Base-by-base conservation (phyloP, 1,284 basidiomycete species). In the Mycena sp. region DNA sequence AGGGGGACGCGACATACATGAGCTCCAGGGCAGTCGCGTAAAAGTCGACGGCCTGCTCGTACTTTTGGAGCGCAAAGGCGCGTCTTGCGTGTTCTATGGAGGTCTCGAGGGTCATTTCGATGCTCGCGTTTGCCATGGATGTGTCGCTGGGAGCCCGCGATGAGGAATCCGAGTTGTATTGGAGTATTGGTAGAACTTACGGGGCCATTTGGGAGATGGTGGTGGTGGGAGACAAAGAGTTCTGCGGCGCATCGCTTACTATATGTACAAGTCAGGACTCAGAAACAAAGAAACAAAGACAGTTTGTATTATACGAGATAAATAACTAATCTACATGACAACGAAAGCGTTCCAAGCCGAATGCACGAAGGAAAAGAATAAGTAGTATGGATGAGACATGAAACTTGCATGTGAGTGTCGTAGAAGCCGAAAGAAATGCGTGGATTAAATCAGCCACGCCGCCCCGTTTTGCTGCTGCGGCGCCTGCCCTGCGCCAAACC, bases 61-160 rank as follows among this genome's bases (percentile, higher is more conserved):
- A 96, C 75, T 94, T 93, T 74, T 85, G 87, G 70, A 96, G 85
- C 30, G 94, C 94, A 76, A 94, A 93, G 2, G 94, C 94, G 80
- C 92, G 90, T 82, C 91, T 91, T 3, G 89, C 92, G 67, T 87
- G 87, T 72, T 92, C 91, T 60, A 93, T 78, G 16, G 83, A 80
- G 49, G 80, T 84, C 70, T 90, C 87, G 54, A 90, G 74, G 30
- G 28, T 35, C 55, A 59, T 61, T 44, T 50, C 62, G 1, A 49
- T 11, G 23, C 4, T 48, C 26, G 44, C 49, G 37, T 59, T 52
- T 30, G 52, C 26, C 41, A 59, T 59, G 11, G 40, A 2, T 7
- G 45, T 30, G 48, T 64, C 51, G 30, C 57, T 64, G 40, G 3
- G n/a, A 4, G 28, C 14, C 26, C n/a, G 12, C 19, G 9, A 41